Evolutionary conservation across 352 stramenopile species (phyloP).

Genomic region (Phytophthora agathidicida): DNA sequence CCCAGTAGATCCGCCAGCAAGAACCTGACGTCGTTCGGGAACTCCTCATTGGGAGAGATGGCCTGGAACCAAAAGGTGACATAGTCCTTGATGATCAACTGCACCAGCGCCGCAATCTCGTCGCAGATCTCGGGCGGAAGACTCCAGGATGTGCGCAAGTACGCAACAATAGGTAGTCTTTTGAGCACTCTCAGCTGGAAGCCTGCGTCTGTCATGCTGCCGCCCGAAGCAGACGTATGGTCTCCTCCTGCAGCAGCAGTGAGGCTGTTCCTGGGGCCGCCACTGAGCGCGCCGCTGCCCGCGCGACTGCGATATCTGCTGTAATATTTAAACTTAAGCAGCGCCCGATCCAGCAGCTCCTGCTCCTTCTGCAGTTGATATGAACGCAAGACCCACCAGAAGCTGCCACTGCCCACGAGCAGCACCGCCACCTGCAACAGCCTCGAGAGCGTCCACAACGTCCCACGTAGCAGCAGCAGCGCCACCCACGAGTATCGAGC

Average conservation of each 20-base stretch:
- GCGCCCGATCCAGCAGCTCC: constrained; percentile 58
- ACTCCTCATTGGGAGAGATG: constrained; percentile 71
- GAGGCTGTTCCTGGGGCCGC: constrained; percentile 3
- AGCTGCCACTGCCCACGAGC: constrained; percentile 46
- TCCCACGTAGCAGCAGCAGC: constrained; percentile 25
- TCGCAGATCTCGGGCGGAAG: constrained; percentile 65
- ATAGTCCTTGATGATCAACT: constrained; percentile 63
- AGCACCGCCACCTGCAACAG: constrained; percentile 53
- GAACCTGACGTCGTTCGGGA: constrained; percentile 69
- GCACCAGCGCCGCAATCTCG: constrained; percentile 60
- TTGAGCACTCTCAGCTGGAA: constrained; percentile 68
- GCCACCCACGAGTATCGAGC: constrained; percentile 23
- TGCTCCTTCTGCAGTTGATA: constrained; percentile 71
- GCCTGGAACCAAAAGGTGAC: constrained; percentile 69
- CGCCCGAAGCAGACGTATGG: background rate
- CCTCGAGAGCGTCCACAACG: constrained; percentile 33
- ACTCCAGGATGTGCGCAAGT: constrained; percentile 64
- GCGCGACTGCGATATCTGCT: constrained; percentile 47
- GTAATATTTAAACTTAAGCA: constrained; percentile 60
- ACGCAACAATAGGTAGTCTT: constrained; percentile 59
- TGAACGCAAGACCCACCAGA: constrained; percentile 69
- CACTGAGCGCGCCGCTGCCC: constrained; percentile 12
- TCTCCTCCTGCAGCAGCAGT: constrained; percentile 8
- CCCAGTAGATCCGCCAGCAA: constrained; percentile 69
- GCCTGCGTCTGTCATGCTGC: constrained; percentile 40